These are phyloP conservation scores for Cladobotryum mycophilum DNA, from an alignment of 2,329 filamentous ascomycete genomes.

Conservation along the genomic window DNA sequence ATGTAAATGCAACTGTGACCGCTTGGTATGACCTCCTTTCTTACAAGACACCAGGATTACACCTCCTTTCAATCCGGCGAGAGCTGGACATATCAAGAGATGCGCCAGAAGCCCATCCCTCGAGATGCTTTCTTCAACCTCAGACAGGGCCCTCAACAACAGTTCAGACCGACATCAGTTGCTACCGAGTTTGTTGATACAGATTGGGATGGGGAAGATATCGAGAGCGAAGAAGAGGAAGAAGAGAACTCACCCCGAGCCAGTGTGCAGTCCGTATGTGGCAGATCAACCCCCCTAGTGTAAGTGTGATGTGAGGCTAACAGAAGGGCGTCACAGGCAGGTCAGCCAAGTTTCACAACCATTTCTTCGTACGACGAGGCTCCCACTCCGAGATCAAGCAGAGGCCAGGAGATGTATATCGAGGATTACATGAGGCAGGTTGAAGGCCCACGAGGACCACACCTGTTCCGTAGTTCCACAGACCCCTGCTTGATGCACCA, in stretches of 20 bases:
- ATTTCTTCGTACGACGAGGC: constrained; percentile 82
- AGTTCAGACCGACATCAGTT: constrained; percentile 57
- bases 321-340: constrained; percentile 43
- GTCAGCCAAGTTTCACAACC: constrained; percentile 73
- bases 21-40: not conserved
- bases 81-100: constrained; percentile 39
- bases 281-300: not conserved
- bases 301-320: constrained; percentile 1
- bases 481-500: constrained; percentile 27
- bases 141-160: constrained; percentile 39
- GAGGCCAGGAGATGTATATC: constrained; percentile 54
- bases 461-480: constrained; percentile 72
- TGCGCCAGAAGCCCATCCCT: constrained; percentile 44
- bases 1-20: constrained; percentile 10
- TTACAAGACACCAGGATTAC: constrained; percentile 26
- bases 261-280: constrained; percentile 66
- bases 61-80: constrained; percentile 30
- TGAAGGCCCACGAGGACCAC: constrained; percentile 76
- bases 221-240: constrained; percentile 43
- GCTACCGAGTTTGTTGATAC: constrained; percentile 75
- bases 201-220: constrained; percentile 60
- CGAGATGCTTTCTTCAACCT: constrained; percentile 57
- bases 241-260: constrained; percentile 61
- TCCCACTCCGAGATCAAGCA: constrained; percentile 65
- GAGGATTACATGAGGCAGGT: constrained; percentile 59